phyloP scores from a whole-genome alignment of 176 grass and related monocot species.

The Cymbopogon citratus region DNA sequence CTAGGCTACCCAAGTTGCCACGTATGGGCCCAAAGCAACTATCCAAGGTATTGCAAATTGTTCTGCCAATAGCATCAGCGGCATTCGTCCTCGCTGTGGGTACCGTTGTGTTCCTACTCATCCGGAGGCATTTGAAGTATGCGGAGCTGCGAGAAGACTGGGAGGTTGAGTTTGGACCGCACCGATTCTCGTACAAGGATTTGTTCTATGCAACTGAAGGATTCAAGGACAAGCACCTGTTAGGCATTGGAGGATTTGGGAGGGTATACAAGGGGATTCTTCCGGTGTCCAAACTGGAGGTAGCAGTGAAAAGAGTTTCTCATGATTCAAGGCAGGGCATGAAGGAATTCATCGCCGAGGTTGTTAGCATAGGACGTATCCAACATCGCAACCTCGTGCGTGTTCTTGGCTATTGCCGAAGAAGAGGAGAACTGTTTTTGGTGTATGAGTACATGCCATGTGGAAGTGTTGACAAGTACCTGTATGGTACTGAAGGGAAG shows the following conservation, averaged over 20 bases:
- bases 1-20: constrained; percentile 22
- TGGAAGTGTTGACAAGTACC: constrained; percentile 41
- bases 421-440: constrained; percentile 11
- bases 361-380: constrained; percentile 18
- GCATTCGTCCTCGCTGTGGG: not conserved
- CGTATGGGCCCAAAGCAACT: constrained; percentile 1
- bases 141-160: constrained; percentile 14
- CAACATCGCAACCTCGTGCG: constrained; percentile 22
- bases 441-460: constrained; percentile 29
- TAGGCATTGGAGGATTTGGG: constrained; percentile 31
- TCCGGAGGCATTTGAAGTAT: not conserved
- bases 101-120: not conserved
- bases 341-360: constrained; percentile 23
- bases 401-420: constrained; percentile 3
- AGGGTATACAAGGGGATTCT: constrained; percentile 30
- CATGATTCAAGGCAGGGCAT: constrained; percentile 24
- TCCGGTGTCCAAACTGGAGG: constrained; percentile 2
- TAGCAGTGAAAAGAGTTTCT: constrained; percentile 28
- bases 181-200: constrained; percentile 32
- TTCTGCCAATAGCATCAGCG: constrained; percentile 17
- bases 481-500: not conserved
- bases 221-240: constrained; percentile 13
- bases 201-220: constrained; percentile 2
- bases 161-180: constrained; percentile 37
- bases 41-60: constrained; percentile 19